Conservation (phyloP, 495 filamentous ascomycete genomes). For the Hypoxylon cercidicola region DNA sequence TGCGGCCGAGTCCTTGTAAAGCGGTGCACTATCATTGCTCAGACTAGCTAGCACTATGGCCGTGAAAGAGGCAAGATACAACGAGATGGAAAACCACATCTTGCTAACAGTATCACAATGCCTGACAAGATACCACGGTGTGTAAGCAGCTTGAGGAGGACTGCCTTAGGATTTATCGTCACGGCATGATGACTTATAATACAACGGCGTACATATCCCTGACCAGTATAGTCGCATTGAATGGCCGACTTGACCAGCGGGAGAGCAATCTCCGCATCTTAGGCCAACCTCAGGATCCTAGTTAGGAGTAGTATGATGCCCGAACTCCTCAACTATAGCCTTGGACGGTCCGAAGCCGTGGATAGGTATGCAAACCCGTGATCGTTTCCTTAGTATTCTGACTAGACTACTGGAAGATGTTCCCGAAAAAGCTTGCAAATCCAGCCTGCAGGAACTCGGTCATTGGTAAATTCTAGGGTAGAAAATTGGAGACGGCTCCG, state of each 20-base stretch:
- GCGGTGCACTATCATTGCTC: slow-evolving; percentile 24
- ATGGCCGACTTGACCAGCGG: slow-evolving; percentile 17
- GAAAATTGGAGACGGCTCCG: slow-evolving; percentile 26
- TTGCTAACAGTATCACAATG: not conserved
- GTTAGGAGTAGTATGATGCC: not conserved
- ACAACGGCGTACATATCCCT: slow-evolving; percentile 12
- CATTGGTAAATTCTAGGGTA: slow-evolving; percentile 14
- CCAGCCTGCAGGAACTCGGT: slow-evolving; percentile 5
- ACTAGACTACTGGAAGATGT: slow-evolving; percentile 7
- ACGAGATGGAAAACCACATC: slow-evolving; percentile 13
- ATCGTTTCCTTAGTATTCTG: not conserved
- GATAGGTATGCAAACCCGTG: not conserved
- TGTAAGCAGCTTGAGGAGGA: not conserved
- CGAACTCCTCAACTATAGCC: not conserved
- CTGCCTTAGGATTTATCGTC: not conserved
- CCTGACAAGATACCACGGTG: not conserved
- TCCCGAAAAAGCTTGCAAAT: slow-evolving; percentile 5
- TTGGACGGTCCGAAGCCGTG: not conserved
- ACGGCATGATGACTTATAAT: slow-evolving; percentile 22
- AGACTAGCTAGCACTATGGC: slow-evolving; percentile 12
- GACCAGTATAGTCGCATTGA: slow-evolving; percentile 24
- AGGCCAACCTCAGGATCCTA: slow-evolving; percentile 7
- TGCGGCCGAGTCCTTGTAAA: slow-evolving; percentile 71
- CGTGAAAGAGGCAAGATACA: slow-evolving; percentile 16
- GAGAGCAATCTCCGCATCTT: slow-evolving; percentile 27